Conservation (phyloP, 1,284 basidiomycete genomes). For the Cerrena zonata region DNA sequence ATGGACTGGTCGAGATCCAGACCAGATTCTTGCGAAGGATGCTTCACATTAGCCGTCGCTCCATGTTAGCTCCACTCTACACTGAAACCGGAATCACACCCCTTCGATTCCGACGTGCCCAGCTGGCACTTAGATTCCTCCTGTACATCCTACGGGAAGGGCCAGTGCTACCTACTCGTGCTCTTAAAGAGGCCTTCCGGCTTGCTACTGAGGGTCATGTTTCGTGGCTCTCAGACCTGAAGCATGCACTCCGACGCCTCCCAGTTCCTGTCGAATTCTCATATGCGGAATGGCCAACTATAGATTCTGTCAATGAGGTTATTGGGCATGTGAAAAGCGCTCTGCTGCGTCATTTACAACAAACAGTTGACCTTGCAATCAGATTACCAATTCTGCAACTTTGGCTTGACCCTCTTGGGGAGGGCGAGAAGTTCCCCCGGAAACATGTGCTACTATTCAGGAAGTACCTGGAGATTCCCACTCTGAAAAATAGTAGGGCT, state of each 20-base stretch:
- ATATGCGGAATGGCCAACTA: neutral
- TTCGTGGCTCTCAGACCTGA: slow-evolving; percentile 4
- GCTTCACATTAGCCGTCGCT: slow-evolving; percentile 3
- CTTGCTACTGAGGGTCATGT: neutral
- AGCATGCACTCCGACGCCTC: neutral
- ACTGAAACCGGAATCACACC: slow-evolving; percentile 9
- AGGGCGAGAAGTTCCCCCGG: neutral
- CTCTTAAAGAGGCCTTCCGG: neutral
- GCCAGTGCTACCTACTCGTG: neutral
- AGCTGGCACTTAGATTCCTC: slow-evolving; percentile 7
- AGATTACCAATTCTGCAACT: no score
- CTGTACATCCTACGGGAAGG: neutral
- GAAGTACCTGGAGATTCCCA: neutral
- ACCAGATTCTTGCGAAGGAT: slow-evolving; percentile 3
- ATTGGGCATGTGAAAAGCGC: neutral
- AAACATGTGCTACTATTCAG: neutral
- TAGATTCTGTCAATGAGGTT: neutral
- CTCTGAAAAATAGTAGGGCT: neutral
- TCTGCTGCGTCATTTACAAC: neutral
- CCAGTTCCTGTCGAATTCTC: neutral
- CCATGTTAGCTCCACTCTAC: neutral
- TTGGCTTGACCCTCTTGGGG: no score
- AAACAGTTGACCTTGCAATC: neutral
- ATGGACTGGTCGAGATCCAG: slow-evolving; percentile 1
- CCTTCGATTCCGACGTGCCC: neutral